Conservation (phyloP, 495 filamentous ascomycete species). For the Penicillium parvum region DNA sequence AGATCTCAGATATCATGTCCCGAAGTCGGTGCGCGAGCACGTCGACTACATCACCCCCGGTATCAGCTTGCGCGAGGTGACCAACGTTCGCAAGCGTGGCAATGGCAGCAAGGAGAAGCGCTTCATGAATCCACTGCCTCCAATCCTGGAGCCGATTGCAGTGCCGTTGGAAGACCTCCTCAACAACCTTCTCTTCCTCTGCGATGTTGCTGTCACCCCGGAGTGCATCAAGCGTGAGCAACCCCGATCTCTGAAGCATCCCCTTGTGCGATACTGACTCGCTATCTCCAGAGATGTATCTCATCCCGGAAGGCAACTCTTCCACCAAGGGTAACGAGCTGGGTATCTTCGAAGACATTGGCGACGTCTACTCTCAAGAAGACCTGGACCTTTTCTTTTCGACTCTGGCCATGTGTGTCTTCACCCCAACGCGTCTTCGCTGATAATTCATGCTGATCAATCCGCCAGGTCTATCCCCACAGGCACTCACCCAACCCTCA, state of each 20-base stretch:
- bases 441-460: background rate
- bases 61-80: constrained; percentile 27
- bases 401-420: constrained; percentile 19
- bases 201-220: constrained; percentile 28
- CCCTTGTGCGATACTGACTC: background rate
- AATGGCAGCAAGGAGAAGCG: constrained; percentile 11
- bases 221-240: constrained; percentile 26
- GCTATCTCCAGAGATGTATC: constrained; percentile 37
- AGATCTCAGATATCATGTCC: constrained; percentile 43
- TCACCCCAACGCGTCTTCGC: background rate
- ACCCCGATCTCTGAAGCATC: background rate
- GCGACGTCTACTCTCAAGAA: constrained; percentile 45
- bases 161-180: constrained; percentile 18
- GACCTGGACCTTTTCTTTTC: constrained; percentile 60
- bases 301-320: constrained; percentile 33
- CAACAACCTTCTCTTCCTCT: constrained; percentile 14
- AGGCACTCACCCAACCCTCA: constrained; percentile 37
- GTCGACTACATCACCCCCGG: constrained; percentile 57
- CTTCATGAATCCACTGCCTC: constrained; percentile 8
- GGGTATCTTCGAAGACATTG: constrained; percentile 41
- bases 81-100: constrained; percentile 1
- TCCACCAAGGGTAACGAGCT: constrained; percentile 39
- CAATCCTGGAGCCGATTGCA: constrained; percentile 35
- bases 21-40: constrained; percentile 44
- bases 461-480: constrained; percentile 26